Evolutionary conservation across 2,329 filamentous ascomycete species (phyloP).

Genomic region (Leptographium radiaticola): DNA sequence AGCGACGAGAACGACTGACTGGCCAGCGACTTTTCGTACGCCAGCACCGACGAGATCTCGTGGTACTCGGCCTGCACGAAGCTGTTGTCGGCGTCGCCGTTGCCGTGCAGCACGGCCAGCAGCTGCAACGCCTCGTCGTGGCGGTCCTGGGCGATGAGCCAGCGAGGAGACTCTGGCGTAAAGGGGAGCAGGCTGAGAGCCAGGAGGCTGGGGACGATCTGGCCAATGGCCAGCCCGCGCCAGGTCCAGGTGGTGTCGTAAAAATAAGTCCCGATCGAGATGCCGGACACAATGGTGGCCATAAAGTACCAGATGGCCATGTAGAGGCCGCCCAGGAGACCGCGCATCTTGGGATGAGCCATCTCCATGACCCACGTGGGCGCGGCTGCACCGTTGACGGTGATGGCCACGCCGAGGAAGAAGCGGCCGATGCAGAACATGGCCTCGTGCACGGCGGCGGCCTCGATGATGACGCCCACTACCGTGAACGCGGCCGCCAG

Average conservation of each 20-base stretch:
- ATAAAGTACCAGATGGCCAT: slow-evolving; percentile 3
- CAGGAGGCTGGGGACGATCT: slow-evolving; percentile 1
- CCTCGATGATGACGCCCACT: background rate
- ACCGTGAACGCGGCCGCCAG: background rate
- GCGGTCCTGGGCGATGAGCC: slow-evolving; percentile 3
- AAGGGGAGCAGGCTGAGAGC: background rate
- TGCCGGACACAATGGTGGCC: background rate
- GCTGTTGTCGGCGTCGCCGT: background rate
- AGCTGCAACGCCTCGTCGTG: slow-evolving; percentile 3
- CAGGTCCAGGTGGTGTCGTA: slow-evolving; percentile 3
- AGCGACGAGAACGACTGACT: background rate
- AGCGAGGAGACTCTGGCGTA: slow-evolving; percentile 4
- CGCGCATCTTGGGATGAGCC: background rate
- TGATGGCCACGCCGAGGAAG: background rate
- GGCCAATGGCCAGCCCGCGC: background rate
- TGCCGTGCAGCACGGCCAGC: slow-evolving; percentile 1
- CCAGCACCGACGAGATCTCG: slow-evolving; percentile 2
- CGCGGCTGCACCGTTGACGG: background rate
- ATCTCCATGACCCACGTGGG: slow-evolving; percentile 2
- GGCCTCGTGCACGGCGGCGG: slow-evolving; percentile 1
- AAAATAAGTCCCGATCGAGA: slow-evolving; percentile 1
- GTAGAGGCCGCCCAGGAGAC: slow-evolving; percentile 1
- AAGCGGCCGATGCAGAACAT: slow-evolving; percentile 5
- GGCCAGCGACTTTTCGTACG: background rate
- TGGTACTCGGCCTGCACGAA: slow-evolving; percentile 1